These are phyloP conservation scores for Rhodotorula glutinis DNA, from an alignment of 1,284 basidiomycete genomes.

Conservation along the genomic window DNA sequence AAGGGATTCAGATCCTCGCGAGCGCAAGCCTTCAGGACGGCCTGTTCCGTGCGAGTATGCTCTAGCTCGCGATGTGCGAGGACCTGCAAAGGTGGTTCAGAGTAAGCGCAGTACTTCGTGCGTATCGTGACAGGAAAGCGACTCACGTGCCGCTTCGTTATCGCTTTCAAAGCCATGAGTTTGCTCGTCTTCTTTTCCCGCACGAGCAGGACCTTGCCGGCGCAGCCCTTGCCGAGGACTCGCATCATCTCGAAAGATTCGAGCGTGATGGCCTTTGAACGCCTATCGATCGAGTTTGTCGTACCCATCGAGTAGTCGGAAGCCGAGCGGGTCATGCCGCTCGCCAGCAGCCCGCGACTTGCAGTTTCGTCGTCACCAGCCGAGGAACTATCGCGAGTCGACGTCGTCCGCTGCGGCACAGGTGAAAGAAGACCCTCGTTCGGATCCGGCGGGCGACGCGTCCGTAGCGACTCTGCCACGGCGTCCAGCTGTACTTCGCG, in stretches of 20 bases:
- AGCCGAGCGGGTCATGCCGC: slow-evolving; percentile 13
- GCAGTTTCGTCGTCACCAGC: not conserved
- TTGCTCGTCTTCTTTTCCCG: slow-evolving; percentile 65
- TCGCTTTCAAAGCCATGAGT: slow-evolving; percentile 89
- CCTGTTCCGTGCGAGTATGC: slow-evolving; percentile 92
- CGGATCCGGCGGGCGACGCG: too few relatives aligned
- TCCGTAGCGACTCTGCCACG: too few relatives aligned
- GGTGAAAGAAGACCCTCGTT: too few relatives aligned
- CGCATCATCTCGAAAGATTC: slow-evolving; percentile 95
- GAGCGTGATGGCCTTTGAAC: slow-evolving; percentile 49
- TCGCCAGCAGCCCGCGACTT: not conserved
- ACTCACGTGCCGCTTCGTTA: slow-evolving; percentile 68
- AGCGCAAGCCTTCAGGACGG: slow-evolving; percentile 81
- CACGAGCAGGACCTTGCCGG: slow-evolving; percentile 64
- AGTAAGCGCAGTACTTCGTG: not conserved
- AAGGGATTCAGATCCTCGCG: slow-evolving; percentile 70
- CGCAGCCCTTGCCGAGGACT: slow-evolving; percentile 92
- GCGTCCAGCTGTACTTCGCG: too few relatives aligned
- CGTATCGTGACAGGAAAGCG: too few relatives aligned
- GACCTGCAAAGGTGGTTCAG: slow-evolving; percentile 59
- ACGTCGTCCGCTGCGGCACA: too few relatives aligned
- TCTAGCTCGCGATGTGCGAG: slow-evolving; percentile 90
- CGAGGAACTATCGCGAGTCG: not conserved
- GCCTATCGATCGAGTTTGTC: slow-evolving; percentile 1
- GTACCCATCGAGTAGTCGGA: slow-evolving; percentile 3